Evolutionary conservation across 2,329 filamentous ascomycete genomes (phyloP).

Genomic region (Penicillium oxalicum): DNA sequence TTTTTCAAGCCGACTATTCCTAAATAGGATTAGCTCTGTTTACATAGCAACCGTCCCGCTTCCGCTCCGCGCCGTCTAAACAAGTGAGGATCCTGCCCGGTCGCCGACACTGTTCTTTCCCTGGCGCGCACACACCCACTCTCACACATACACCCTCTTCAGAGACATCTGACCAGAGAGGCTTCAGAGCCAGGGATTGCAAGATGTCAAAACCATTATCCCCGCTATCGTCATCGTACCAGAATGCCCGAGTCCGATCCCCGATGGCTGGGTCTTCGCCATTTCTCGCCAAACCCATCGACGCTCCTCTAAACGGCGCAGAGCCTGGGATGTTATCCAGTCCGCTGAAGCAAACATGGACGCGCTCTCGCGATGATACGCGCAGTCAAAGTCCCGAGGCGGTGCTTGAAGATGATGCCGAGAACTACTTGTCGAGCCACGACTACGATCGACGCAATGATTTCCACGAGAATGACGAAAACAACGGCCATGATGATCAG

Average conservation of each 20-base stretch:
- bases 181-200: background rate
- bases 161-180: background rate
- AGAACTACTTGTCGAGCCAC: slow-evolving; percentile 7
- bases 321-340: slow-evolving; percentile 22
- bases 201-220: slow-evolving; percentile 39
- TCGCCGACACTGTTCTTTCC: background rate
- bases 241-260: slow-evolving; percentile 36
- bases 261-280: slow-evolving; percentile 19
- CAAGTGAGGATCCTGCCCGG: slow-evolving; percentile 4
- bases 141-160: background rate
- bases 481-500: slow-evolving; percentile 12
- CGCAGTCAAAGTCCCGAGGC: slow-evolving; percentile 11
- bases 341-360: slow-evolving; percentile 22
- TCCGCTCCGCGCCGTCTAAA: slow-evolving; percentile 17
- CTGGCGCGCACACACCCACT: background rate
- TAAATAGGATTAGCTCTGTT: slow-evolving; percentile 27
- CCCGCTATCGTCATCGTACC: slow-evolving; percentile 37
- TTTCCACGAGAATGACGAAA: slow-evolving; percentile 17
- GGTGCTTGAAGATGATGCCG: slow-evolving; percentile 5
- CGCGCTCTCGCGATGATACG: slow-evolving; percentile 6
- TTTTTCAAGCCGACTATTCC: slow-evolving; percentile 6
- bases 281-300: slow-evolving; percentile 18
- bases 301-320: slow-evolving; percentile 17
- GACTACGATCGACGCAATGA: no score
- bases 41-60: slow-evolving; percentile 25